A percentile compares a stretch with the other conserved stretches of the same genome.
Evolutionary conservation across 495 filamentous ascomycete species (phyloP).

Genomic region (Daldinia caldariorum): DNA sequence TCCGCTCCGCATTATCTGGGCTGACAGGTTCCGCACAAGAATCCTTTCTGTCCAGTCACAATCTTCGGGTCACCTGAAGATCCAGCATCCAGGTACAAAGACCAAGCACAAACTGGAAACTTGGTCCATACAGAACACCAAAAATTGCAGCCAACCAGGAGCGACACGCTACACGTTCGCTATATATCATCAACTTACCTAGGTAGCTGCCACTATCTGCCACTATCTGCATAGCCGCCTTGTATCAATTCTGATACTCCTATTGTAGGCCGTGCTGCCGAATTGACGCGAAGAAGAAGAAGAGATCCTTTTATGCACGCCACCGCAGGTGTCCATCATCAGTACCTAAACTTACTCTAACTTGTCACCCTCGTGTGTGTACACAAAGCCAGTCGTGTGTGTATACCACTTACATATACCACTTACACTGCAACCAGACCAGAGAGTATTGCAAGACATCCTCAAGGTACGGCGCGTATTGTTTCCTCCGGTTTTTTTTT

Average conservation of each 20-base stretch:
- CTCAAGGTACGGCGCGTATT: constrained; percentile 32
- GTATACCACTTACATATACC: constrained; percentile 4
- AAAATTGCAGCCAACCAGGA: constrained; percentile 27
- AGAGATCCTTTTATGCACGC: constrained; percentile 2
- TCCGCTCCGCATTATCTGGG: constrained; percentile 44
- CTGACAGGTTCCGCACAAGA: constrained; percentile 8
- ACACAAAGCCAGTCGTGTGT: constrained; percentile 14
- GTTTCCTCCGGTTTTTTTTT: constrained; percentile 8
- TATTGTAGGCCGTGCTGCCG: constrained; percentile 30
- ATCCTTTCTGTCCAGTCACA: constrained; percentile 34
- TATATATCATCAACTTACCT: not conserved
- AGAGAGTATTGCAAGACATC: constrained; percentile 22
- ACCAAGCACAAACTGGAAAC: constrained; percentile 26
- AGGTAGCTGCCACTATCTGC: not conserved
- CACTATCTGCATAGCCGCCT: constrained; percentile 23
- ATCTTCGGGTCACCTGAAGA: constrained; percentile 36
- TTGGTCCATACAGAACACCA: constrained; percentile 9
- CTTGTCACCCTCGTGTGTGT: constrained; percentile 6
- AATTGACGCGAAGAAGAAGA: constrained; percentile 18
- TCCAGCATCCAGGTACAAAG: constrained; percentile 34
- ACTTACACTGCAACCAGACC: not conserved
- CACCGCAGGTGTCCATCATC: not conserved
- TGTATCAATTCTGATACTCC: constrained; percentile 21
- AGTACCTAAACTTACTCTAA: constrained; percentile 3
- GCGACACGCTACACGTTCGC: constrained; percentile 31